Conservation (phyloP, 202 grass and related monocot genomes). For the Carex sylvatica region DNA sequence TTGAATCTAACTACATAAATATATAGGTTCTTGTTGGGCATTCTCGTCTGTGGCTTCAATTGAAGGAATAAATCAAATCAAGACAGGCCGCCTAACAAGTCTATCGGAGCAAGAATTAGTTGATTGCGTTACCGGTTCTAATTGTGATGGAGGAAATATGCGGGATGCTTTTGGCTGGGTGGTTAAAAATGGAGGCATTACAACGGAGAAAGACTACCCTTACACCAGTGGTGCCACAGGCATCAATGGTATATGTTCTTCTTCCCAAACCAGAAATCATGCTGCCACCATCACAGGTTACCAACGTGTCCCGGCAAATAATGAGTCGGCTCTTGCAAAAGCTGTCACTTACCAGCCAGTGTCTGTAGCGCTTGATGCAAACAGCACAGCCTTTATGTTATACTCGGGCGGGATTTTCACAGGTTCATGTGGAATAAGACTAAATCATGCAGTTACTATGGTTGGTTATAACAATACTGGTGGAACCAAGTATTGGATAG, state of each 20-base stretch:
- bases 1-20: not conserved
- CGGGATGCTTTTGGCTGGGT: too few relatives aligned
- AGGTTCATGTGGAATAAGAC: constrained; percentile 30
- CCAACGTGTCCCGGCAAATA: not conserved
- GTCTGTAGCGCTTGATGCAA: not conserved
- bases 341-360: constrained; percentile 24
- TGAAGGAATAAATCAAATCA: constrained; percentile 49
- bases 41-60: constrained; percentile 41
- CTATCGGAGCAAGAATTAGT: constrained; percentile 41
- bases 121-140: too few relatives aligned
- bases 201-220: too few relatives aligned
- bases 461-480: constrained; percentile 46
- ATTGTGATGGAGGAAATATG: too few relatives aligned
- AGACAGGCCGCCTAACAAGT: constrained; percentile 31
- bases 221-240: too few relatives aligned
- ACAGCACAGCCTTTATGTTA: constrained; percentile 36
- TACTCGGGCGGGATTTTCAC: constrained; percentile 49
- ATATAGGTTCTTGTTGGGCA: constrained; percentile 38
- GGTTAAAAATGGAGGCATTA: too few relatives aligned
- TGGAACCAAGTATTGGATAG: constrained; percentile 46
- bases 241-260: too few relatives aligned
- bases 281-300: constrained; percentile 27
- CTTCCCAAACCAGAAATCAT: not conserved
- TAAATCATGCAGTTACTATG: constrained; percentile 54
- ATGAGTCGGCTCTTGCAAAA: constrained; percentile 1